Evolutionary conservation across 176 grass and related monocot genomes (phyloP), one percentile per base, ranked within the genome.

Genomic region (Ensete ventricosum): DNA sequence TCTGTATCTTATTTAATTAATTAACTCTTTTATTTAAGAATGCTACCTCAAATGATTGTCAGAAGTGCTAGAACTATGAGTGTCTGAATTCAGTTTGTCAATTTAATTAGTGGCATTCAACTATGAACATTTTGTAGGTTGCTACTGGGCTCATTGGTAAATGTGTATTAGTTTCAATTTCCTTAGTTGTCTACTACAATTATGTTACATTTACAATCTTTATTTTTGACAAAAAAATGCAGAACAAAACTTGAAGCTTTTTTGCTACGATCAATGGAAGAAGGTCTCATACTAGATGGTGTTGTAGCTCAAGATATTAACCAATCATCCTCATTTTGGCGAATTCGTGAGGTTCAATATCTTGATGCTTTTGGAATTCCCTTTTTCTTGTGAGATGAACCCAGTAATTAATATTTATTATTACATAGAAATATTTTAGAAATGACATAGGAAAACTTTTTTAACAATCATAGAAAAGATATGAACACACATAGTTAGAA

Each of bases 221-320:
- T 55, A 34, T 74, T n/a, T 43, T 52, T 25, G 75, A n/a, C 65
- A 21, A 65, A 23, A 66, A 77, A 12, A 51, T 88, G 73, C 81
- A 98, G 94, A 81, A 65, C 90, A 85, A 98, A 98, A 82, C 80
- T 98, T 50, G 94, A 98, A 91, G 90, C 88, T 26, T 93, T 98
- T 93, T 73, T 93, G 76, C 67, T 98, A 72, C 79, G 71, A 57
- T 88, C 87, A 75, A 82, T 98, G 91, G 94, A 93, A 89, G 79
- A 91, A 85, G 88, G 88, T 79, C 78, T 93, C 43, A 65, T 98
- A 73, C 74, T 82, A 75, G 90, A 98, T 85, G 94, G 94, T 78
- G 86, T 88, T 25, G 85, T 91, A 76, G 90, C 94, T 70, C 90
- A 93, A 82, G 94, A 98, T 88, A 98, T 98, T 68, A 93, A 84